Evolutionary conservation across 1,139 yeast genomes (phyloP).

Genomic region (Pichia terricola): DNA sequence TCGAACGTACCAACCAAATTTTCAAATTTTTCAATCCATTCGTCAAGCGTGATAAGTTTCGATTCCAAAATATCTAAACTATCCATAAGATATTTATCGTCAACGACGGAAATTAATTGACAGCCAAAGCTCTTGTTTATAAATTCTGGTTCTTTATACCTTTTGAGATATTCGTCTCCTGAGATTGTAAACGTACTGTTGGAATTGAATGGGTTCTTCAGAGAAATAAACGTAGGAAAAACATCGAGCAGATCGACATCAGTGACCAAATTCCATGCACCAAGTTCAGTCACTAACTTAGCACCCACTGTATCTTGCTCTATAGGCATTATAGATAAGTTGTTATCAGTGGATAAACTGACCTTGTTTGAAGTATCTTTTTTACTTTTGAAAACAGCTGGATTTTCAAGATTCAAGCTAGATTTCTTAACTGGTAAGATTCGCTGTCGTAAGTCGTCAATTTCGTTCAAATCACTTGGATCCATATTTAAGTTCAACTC

Average conservation of each 20-base stretch:
- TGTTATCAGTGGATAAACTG: not conserved
- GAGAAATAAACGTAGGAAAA: slow-evolving; percentile 44
- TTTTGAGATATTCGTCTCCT: slow-evolving; percentile 33
- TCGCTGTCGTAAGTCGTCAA: not conserved
- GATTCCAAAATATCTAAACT: slow-evolving; percentile 29
- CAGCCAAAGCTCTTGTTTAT: slow-evolving; percentile 15
- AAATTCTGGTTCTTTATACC: slow-evolving; percentile 17
- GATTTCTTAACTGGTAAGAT: not conserved
- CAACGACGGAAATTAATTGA: slow-evolving; percentile 38
- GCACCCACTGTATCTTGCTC: slow-evolving; percentile 5
- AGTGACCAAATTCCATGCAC: slow-evolving; percentile 26
- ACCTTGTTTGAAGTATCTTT: too few relatives aligned
- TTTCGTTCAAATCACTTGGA: not conserved
- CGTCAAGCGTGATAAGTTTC: slow-evolving; percentile 36
- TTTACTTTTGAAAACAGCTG: too few relatives aligned
- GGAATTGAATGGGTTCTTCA: slow-evolving; percentile 26
- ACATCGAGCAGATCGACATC: slow-evolving; percentile 42
- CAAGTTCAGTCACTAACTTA: slow-evolving; percentile 3
- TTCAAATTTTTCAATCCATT: slow-evolving; percentile 45
- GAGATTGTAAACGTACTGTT: slow-evolving; percentile 34
- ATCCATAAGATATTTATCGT: slow-evolving; percentile 42
- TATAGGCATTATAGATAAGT: not conserved
- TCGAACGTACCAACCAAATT: slow-evolving; percentile 24
- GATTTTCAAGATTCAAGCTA: not conserved
- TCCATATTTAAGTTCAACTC: slow-evolving; percentile 10